Base-by-base conservation (phyloP, 768 basidiomycete genomes). In the Tricholomella constricta region DNA sequence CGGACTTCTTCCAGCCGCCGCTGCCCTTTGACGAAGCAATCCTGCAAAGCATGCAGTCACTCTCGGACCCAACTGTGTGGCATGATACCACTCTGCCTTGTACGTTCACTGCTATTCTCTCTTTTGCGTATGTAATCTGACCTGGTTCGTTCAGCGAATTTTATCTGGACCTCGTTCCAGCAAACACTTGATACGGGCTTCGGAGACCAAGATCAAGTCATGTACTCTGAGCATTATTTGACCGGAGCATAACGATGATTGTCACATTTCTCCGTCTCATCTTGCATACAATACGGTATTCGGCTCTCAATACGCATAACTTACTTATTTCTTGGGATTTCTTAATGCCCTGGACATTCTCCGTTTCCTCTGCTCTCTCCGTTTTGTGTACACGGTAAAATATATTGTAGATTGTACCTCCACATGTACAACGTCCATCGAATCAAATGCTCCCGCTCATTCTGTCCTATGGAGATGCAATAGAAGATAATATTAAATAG, bases 11-110 rank as follows among this genome's bases (percentile, higher is more conserved):
- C 69, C 74, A 79, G 32, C 74, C 82, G 1, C 74, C 80, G 11
- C 71, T 86, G 58, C 76, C 78, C 2, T 84, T 83, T 59, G 83
- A 88, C 59, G 70, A 74, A 15, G 81, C 82, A 35, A 78, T 87
- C 23, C 60, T 87, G 65, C 79, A 85, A 48, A 82, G 82, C 22
- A 78, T 86, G 62, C 82, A 85, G 58, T 77, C 81, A 26, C 64
- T 87, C 61, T 71, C 76, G 14, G 79, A 85, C 62, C 77, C 80
- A 12, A 65, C 69, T 38, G 68, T 70, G 2, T 86, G 83, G 84
- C 78, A 77, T 32, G 81, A 82, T 62, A 76, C 79, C 25, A 69
- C 77, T 1, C 57, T 84, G 34, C 79, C 84, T 61, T 79, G 84
- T 85, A 56, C 59, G 80, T 65, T n/a, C n/a, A n/a, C n/a, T n/a